phyloP scores from a whole-genome alignment of 352 stramenopile species.

The Globisporangium spinosum region DNA sequence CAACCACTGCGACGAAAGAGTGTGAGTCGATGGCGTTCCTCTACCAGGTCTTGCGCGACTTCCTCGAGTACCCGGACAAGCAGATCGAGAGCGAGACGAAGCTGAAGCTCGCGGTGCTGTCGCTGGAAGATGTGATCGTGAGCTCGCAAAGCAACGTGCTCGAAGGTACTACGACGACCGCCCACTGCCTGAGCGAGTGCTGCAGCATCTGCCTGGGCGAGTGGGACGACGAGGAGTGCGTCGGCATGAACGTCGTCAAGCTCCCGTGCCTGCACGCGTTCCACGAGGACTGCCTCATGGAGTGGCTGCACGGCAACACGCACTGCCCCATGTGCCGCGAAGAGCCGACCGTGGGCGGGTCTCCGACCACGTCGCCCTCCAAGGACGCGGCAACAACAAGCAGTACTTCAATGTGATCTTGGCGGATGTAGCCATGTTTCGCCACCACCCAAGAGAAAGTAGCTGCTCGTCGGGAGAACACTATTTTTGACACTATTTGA shows the following conservation, averaged over 20 bases:
- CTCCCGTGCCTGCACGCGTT: conserved; percentile 81
- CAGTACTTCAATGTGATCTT: background rate
- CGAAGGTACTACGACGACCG: conserved; percentile 19
- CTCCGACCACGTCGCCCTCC: background rate
- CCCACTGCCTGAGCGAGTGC: conserved; percentile 59
- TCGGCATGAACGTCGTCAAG: conserved; percentile 79
- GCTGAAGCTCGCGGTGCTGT: conserved; percentile 76
- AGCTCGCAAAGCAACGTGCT: conserved; percentile 64
- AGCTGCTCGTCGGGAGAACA: background rate
- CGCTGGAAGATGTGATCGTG: conserved; percentile 80
- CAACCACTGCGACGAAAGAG: conserved; percentile 17
- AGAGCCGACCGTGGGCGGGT: conserved; percentile 39
- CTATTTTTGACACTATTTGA: conserved; percentile 1
- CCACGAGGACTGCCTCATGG: conserved; percentile 85
- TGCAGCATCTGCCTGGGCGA: conserved; percentile 84
- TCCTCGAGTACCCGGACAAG: conserved; percentile 82
- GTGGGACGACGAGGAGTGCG: conserved; percentile 81
- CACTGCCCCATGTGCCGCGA: conserved; percentile 87
- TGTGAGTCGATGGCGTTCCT: conserved; percentile 48
- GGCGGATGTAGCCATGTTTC: conserved; percentile 1
- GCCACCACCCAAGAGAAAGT: background rate
- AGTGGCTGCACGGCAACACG: conserved; percentile 78
- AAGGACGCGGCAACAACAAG: background rate
- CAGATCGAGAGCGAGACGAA: conserved; percentile 85
- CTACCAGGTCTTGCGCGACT: conserved; percentile 75